phyloP scores from a whole-genome alignment of 257 asterid species.

The Solanum pimpinellifolium region DNA sequence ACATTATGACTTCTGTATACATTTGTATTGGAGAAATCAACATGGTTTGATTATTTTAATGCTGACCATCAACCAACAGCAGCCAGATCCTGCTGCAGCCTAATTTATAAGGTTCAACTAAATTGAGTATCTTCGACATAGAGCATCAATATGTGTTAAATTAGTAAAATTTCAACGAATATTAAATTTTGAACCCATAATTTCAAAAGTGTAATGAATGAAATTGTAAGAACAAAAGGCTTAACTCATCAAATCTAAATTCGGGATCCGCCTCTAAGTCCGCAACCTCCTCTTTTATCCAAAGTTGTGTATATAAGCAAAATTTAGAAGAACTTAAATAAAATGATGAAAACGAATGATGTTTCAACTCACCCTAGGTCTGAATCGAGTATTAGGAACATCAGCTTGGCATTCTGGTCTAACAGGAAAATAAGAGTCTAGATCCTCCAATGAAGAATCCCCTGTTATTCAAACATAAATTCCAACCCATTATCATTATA shows the following conservation, averaged over 20 bases:
- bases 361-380: conserved; percentile 51
- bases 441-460: conserved; percentile 43
- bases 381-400: conserved; percentile 70
- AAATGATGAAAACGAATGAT: background rate
- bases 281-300: background rate
- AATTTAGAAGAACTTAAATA: background rate
- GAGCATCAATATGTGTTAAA: background rate
- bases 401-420: conserved; percentile 77
- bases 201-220: background rate
- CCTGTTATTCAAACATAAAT: background rate
- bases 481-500: background rate
- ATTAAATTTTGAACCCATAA: background rate
- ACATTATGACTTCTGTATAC: background rate
- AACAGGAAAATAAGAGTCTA: conserved; percentile 68
- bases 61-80: background rate
- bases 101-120: background rate
- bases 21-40: background rate
- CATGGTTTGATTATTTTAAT: background rate
- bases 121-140: background rate
- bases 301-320: background rate
- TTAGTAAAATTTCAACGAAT: background rate
- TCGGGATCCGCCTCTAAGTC: background rate
- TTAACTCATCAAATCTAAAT: background rate
- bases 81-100: background rate
- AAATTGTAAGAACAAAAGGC: background rate